A percentile compares a stretch with the other conserved stretches of the same genome.
Conservation (phyloP, 495 filamentous ascomycete species). For the Aspergillus heteromorphus region DNA sequence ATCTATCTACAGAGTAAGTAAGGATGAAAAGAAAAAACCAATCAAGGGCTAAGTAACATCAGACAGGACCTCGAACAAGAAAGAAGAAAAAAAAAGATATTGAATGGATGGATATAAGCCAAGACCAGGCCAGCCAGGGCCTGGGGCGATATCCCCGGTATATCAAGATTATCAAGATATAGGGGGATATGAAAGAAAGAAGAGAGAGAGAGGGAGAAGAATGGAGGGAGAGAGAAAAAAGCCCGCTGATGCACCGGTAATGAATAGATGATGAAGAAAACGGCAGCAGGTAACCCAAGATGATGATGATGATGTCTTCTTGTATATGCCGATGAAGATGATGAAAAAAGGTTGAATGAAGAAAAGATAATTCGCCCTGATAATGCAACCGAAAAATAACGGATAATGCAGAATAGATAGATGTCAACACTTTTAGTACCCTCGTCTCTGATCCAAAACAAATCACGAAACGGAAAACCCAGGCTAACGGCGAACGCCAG, state of each 20-base stretch:
- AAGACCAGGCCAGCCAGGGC: not conserved
- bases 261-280: conserved; percentile 10
- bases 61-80: conserved; percentile 2
- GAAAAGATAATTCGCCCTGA: conserved; percentile 2
- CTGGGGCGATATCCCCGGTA: too few relatives aligned
- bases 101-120: too few relatives aligned
- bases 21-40: too few relatives aligned
- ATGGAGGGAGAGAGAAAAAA: conserved; percentile 13
- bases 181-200: too few relatives aligned
- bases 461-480: not conserved
- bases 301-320: too few relatives aligned
- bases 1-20: conserved; percentile 14
- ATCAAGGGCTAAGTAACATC: conserved; percentile 4
- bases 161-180: too few relatives aligned
- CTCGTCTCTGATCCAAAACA: not conserved
- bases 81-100: not conserved
- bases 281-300: not conserved
- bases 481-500: conserved; percentile 14
- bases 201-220: conserved; percentile 10
- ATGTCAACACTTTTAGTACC: conserved; percentile 4
- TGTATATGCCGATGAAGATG: not conserved
- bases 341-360: not conserved
- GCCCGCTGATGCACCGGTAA: conserved; percentile 27
- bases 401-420: conserved; percentile 1
- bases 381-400: conserved; percentile 7